Base-by-base conservation (phyloP, 2,329 filamentous ascomycete genomes). In the Beauveria rudraprayagi region DNA sequence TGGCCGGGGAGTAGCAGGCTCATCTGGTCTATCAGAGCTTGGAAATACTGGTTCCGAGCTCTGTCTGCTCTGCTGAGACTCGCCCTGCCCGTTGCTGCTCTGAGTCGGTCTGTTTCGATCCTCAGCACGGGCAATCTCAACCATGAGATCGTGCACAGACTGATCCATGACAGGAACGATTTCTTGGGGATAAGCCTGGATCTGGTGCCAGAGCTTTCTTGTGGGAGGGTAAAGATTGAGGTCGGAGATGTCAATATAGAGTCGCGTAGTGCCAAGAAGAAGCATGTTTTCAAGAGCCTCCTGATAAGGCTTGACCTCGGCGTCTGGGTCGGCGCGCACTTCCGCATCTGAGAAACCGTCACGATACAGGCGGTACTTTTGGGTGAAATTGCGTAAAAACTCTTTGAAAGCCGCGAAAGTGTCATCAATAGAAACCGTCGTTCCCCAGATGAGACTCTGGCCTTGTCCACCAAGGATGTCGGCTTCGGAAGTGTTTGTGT, bases 141-240 rank as follows among this genome's bases (percentile, higher is more conserved):
- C 84, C 88, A 97, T 96, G 59, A 91, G 81, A 75, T 99, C 93
- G 71, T 96, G 95, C 56, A 97, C 85, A 6, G 87, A 87, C 73
- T 96, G 91, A 81, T 99, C 95, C 89, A 99, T 96, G 52, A 97
- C 82, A 3, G 93, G 92, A 50, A 99, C 89, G 58, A 99, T 92
- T 80, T 99, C 94, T 70, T 94, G 92, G 0, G 94, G 94, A 70
- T 97, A 99, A 16, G 90, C 88, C 72, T 96, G 91, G 62, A 95
- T 80, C 74, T 99, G 95, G 72, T 97, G 90, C 90, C 92, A 97
- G 61, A 99, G 80, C 76, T 97, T 97, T 67, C 88, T 81, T 0
- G 94, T 97, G 1, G 91, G 87, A 3, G 95, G 94, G 71, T 97
- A 99, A 14, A 92, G 83, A 72, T 95, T 96, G 63, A 99, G 80